Conservation (phyloP, 176 grass and related monocot genomes). For the Oryza meridionalis region DNA sequence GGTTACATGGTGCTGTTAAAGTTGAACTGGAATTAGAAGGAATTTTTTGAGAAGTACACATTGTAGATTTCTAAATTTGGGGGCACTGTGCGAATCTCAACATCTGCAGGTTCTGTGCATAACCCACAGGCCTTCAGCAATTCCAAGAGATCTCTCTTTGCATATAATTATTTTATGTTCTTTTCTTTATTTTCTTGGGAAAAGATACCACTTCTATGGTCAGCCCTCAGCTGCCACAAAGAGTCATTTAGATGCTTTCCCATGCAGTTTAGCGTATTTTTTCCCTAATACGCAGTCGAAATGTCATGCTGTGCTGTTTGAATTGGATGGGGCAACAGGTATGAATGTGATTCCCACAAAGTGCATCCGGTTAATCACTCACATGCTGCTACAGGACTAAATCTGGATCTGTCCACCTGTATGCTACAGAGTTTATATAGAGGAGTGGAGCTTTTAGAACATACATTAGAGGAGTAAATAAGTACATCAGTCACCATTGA, state of each 20-base stretch:
- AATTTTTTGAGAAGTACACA: conserved; percentile 37
- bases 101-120: conserved; percentile 26
- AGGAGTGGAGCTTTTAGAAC: conserved; percentile 7
- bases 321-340: conserved; percentile 15
- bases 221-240: neutral
- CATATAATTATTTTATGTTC: conserved; percentile 16
- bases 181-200: neutral
- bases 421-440: conserved; percentile 11
- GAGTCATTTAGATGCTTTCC: neutral
- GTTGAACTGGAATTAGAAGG: conserved; percentile 23
- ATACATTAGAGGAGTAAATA: neutral
- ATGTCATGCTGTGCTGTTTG: neutral
- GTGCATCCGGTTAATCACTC: conserved; percentile 36
- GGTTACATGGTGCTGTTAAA: neutral
- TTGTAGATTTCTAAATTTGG: conserved; percentile 38
- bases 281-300: conserved; percentile 16
- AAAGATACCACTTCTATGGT: neutral
- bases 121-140: conserved; percentile 29
- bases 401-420: conserved; percentile 34
- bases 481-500: neutral
- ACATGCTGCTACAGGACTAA: conserved; percentile 24
- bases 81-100: conserved; percentile 31
- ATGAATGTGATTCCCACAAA: conserved; percentile 25
- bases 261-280: neutral
- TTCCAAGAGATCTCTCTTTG: conserved; percentile 34